These are phyloP conservation scores for Hordeum vulgare DNA, from an alignment of 176 grass and related monocot genomes.

Conservation along the genomic window MorexV3_pseudomolecules_assembly NC_058521.1:183037516-183038015, in stretches of 20 bases:
- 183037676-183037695: no score
- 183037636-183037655: no score
- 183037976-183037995: slow-evolving; percentile 59
- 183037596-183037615: no score
- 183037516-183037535: no score
- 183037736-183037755: neutral
- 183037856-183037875: slow-evolving; percentile 36
- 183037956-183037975: slow-evolving; percentile 32
- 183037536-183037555: no score
- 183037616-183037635: no score
- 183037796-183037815: slow-evolving; percentile 20
- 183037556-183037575: no score
- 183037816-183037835: slow-evolving; percentile 27
- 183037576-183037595: no score
- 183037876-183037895: slow-evolving; percentile 40
- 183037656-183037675: no score
- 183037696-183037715: neutral
- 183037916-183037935: slow-evolving; percentile 54
- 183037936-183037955: slow-evolving; percentile 40
- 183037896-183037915: slow-evolving; percentile 55
- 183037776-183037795: neutral
- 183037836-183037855: slow-evolving; percentile 54
- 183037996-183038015: slow-evolving; percentile 73
- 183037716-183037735: neutral
- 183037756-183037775: neutral